Evolutionary conservation across 2,329 filamentous ascomycete genomes (phyloP), one percentile per base, ranked within the genome.

Genomic region (Pseudogymnoascus sp.): DNA sequence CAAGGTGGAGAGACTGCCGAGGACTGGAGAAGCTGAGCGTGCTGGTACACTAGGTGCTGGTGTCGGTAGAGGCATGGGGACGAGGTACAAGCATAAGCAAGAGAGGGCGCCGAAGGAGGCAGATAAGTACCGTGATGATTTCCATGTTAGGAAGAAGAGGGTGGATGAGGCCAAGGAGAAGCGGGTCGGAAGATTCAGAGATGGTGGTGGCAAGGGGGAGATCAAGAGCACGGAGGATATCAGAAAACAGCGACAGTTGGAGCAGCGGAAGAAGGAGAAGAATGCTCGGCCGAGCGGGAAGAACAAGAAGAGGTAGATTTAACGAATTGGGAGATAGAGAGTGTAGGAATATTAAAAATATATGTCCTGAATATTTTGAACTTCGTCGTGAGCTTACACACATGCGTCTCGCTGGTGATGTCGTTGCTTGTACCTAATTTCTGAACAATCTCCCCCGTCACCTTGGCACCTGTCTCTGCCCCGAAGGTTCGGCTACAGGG

Each of bases 121-220:
- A 6, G 94, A 99, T 79, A 93, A 89, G 77, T 93, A 84, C 75
- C 83, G 94, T 64, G 92, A 93, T 73, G 93, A 99, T 76, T 99
- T 90, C 76, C 81, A 95, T 66, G 86, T 86, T 72, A 87, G 89
- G 77, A 96, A 94, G 86, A 92, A 92, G 86, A 86, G 90, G 71
- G 87, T 94, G 16, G 85, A 86, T 14, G 92, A 92, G 71, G 92
- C 93, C 50, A 89, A 88, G 76, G 90, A 97, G 79, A 92, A 92
- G 78, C 81, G 89, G 18, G 76, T 91, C 30, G 90, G 89, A 58
- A 82, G 84, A 65, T 93, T 87, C 77, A 84, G 79, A 72, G 88
- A 91, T 67, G 86, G 87, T 33, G 82, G 79, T 67, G 88, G 88
- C 61, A 92, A 87, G 73, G 77, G 79, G 71, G 93, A 97, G 79